A percentile compares a stretch with the other conserved stretches of the same genome.
These are phyloP conservation scores for Quambalaria eucalypti DNA, from an alignment of 1,284 basidiomycete species.

Conservation along the genomic window DNA sequence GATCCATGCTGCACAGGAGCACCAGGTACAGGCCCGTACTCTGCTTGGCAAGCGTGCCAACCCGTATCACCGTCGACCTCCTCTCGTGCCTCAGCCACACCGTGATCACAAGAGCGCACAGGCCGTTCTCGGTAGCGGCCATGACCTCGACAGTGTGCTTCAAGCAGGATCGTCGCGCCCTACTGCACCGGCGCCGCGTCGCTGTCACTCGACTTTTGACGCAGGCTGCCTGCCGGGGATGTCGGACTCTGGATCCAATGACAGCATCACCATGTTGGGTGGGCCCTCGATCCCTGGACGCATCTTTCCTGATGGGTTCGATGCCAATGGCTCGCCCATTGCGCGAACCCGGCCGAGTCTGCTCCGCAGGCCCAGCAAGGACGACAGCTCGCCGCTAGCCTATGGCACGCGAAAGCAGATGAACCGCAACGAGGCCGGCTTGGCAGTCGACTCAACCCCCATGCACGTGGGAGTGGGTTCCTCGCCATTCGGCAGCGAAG, in stretches of 20 bases:
- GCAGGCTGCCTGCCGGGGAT: background rate
- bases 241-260: background rate
- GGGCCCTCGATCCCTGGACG: background rate
- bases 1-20: background rate
- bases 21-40: background rate
- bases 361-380: slow-evolving; percentile 27
- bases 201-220: slow-evolving; percentile 26
- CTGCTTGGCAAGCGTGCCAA: slow-evolving; percentile 30
- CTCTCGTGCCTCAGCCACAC: slow-evolving; percentile 2
- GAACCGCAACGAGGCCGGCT: too few species aligned
- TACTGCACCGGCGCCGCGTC: slow-evolving; percentile 25
- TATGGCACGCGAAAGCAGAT: slow-evolving; percentile 22
- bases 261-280: slow-evolving; percentile 3
- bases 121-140: slow-evolving; percentile 16
- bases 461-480: too few species aligned
- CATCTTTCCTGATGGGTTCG: slow-evolving; percentile 6
- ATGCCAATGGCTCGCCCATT: slow-evolving; percentile 30
- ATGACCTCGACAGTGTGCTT: background rate
- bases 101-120: slow-evolving; percentile 20
- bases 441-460: too few species aligned
- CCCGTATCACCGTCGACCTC: slow-evolving; percentile 15
- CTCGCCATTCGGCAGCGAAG: background rate
- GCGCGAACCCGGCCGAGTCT: slow-evolving; percentile 14
- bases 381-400: slow-evolving; percentile 34
- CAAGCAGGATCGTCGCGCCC: slow-evolving; percentile 8